A percentile compares a stretch with the other conserved stretches of the same genome.
phyloP scores from a whole-genome alignment of 495 filamentous ascomycete genomes.

The Terfezia claveryi region DNA sequence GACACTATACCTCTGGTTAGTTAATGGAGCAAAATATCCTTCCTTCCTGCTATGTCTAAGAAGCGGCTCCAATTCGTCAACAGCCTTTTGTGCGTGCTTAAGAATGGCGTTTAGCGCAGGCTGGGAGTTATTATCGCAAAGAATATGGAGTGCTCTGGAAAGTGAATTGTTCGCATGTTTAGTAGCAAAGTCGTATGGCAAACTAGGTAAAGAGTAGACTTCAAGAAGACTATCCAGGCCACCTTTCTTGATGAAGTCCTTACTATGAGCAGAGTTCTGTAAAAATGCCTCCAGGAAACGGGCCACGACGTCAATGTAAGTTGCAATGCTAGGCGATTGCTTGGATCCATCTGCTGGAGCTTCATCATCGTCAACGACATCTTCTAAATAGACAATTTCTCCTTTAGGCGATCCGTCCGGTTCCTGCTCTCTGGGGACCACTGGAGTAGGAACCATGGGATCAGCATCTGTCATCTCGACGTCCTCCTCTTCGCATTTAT shows the following conservation, averaged over 20 bases:
- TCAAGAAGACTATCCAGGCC: constrained; percentile 73
- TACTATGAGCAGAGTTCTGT: constrained; percentile 50
- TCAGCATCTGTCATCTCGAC: constrained; percentile 36
- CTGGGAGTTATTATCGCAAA: constrained; percentile 67
- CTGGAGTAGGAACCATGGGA: constrained; percentile 12
- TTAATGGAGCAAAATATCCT: constrained; percentile 47
- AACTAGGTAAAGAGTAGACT: constrained; percentile 53
- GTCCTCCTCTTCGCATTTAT: constrained; percentile 24
- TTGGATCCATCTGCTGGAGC: constrained; percentile 6
- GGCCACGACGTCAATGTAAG: constrained; percentile 52
- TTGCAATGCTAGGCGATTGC: constrained; percentile 28
- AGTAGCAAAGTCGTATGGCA: constrained; percentile 52
- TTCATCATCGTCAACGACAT: constrained; percentile 27
- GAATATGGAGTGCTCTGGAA: constrained; percentile 47
- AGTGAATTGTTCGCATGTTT: constrained; percentile 41
- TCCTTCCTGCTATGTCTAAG: constrained; percentile 27
- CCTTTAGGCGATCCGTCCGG: constrained; percentile 9
- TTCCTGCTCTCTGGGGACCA: constrained; percentile 4
- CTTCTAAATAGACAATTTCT: constrained; percentile 21
- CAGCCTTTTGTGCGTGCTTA: constrained; percentile 42
- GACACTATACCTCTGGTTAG: constrained; percentile 18
- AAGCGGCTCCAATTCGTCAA: constrained; percentile 46
- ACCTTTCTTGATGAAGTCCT: constrained; percentile 50
- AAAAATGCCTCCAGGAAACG: constrained; percentile 63
- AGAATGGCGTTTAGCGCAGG: constrained; percentile 61